These are phyloP conservation scores for Boletus reticuloceps DNA, from an alignment of 768 basidiomycete species.

Conservation along the genomic window DNA sequence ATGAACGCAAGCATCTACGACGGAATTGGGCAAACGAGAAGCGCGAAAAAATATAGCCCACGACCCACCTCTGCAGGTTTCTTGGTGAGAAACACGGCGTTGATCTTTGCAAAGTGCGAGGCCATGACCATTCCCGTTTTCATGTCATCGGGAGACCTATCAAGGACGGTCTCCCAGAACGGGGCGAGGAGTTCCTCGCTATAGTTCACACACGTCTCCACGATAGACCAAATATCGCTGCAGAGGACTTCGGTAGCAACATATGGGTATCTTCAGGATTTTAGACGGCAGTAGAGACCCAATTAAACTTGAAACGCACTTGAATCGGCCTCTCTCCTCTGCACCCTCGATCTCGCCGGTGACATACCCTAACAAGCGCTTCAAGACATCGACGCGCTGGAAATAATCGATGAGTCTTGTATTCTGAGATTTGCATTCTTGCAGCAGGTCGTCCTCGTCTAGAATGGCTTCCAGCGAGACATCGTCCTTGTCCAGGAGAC, in stretches of 20 bases:
- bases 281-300: constrained; percentile 6
- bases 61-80: constrained; percentile 80
- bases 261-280: constrained; percentile 72
- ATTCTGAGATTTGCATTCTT: constrained; percentile 95
- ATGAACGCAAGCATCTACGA: constrained; percentile 91
- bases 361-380: constrained; percentile 80
- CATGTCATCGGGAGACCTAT: constrained; percentile 81
- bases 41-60: constrained; percentile 10
- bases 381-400: constrained; percentile 75
- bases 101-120: constrained; percentile 93
- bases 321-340: constrained; percentile 76
- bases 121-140: constrained; percentile 85
- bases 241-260: constrained; percentile 94
- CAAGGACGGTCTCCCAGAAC: constrained; percentile 90
- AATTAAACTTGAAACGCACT: constrained; percentile 49
- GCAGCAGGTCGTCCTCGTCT: constrained; percentile 90
- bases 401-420: constrained; percentile 86
- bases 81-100: constrained; percentile 82
- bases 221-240: constrained; percentile 93
- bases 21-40: constrained; percentile 12
- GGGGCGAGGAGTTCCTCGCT: constrained; percentile 71
- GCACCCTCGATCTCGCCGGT: constrained; percentile 83
- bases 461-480: constrained; percentile 87
- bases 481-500: constrained; percentile 86
- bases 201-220: constrained; percentile 80